Conservation (phyloP, 306 rosid species). For the Cucumis cinereus region DNA sequence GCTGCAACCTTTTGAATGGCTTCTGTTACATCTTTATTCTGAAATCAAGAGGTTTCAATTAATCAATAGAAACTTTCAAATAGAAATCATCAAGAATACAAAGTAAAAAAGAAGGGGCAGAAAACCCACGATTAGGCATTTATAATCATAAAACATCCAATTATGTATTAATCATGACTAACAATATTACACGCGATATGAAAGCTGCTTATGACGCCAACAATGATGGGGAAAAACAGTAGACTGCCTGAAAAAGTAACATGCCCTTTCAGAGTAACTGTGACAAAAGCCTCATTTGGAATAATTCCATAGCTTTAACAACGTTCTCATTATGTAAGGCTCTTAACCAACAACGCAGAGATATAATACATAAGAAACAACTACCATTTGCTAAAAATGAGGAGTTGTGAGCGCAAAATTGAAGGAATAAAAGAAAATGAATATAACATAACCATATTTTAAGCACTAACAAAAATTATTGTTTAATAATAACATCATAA, state of each 20-base stretch:
- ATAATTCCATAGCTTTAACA: neutral
- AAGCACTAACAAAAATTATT: neutral
- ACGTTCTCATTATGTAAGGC: neutral
- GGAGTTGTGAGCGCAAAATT: too few species aligned
- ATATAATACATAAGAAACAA: neutral
- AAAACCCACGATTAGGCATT: neutral
- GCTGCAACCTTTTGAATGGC: conserved; percentile 97
- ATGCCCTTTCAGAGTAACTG: conserved; percentile 8
- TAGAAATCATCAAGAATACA: neutral
- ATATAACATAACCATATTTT: neutral
- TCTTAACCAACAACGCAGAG: neutral
- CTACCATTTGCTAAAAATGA: neutral
- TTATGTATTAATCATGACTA: neutral
- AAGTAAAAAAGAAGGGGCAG: neutral
- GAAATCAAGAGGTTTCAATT: conserved; percentile 15
- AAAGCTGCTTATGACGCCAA: neutral
- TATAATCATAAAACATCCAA: neutral
- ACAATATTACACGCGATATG: neutral
- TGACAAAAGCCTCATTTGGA: conserved; percentile 11
- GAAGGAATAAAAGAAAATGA: neutral
- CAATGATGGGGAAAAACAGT: neutral
- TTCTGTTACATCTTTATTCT: conserved; percentile 95
- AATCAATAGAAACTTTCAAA: neutral
- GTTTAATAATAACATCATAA: neutral
- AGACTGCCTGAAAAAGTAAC: neutral